phyloP scores from a whole-genome alignment of 1,284 basidiomycete genomes.

The Ganoderma lucidum region DNA sequence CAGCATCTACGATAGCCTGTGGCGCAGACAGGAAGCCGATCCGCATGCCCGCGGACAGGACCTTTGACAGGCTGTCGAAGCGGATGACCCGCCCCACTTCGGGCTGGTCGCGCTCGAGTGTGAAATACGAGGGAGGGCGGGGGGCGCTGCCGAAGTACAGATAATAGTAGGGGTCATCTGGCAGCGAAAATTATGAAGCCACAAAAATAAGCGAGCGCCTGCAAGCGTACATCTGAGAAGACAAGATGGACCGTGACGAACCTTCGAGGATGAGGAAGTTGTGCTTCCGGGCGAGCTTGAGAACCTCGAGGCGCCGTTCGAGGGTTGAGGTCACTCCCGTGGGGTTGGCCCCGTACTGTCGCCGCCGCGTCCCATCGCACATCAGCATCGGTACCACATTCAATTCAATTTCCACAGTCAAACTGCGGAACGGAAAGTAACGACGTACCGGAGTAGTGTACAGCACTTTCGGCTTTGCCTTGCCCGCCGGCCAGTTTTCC shows the following conservation, averaged over 20 bases:
- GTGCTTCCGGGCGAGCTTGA: slow-evolving; percentile 78
- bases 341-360: slow-evolving; percentile 84
- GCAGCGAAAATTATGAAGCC: background rate
- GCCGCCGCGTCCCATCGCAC: background rate
- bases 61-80: slow-evolving; percentile 91
- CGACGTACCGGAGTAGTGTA: slow-evolving; percentile 82
- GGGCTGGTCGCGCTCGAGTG: slow-evolving; percentile 68
- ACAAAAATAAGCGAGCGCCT: background rate
- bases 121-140: slow-evolving; percentile 80
- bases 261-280: slow-evolving; percentile 90
- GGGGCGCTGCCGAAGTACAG: slow-evolving; percentile 73
- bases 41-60: slow-evolving; percentile 83
- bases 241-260: slow-evolving; percentile 35
- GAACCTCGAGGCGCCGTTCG: slow-evolving; percentile 81
- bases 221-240: no score
- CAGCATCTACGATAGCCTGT: slow-evolving; percentile 72
- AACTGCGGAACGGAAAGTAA: background rate
- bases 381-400: background rate
- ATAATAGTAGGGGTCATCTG: slow-evolving; percentile 85
- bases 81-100: slow-evolving; percentile 82
- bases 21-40: slow-evolving; percentile 90
- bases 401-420: background rate
- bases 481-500: slow-evolving; percentile 78
- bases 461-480: slow-evolving; percentile 81
- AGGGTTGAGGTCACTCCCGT: slow-evolving; percentile 81